A percentile compares a stretch with the other conserved stretches of the same genome.
Evolutionary conservation across 2,329 filamentous ascomycete genomes (phyloP).

Genomic region (Gnomoniopsis smithogilvyi): DNA sequence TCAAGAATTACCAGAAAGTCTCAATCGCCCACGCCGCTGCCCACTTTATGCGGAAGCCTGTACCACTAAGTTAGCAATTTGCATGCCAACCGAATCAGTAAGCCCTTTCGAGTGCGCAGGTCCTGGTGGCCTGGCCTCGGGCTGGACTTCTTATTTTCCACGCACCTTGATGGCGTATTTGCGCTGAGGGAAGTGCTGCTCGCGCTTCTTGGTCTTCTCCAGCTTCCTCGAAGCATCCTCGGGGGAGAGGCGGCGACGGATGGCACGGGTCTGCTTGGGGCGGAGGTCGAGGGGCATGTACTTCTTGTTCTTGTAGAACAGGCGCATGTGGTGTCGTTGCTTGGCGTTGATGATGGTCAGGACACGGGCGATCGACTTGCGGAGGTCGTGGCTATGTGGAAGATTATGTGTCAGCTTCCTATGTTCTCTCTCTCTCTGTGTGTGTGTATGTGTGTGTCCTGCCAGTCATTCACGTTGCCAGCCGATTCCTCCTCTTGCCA

Average conservation of each 20-base stretch:
- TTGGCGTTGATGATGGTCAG: slow-evolving; percentile 99
- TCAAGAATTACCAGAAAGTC: slow-evolving; percentile 19
- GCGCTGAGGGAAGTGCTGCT: slow-evolving; percentile 94
- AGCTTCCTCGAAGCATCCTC: slow-evolving; percentile 82
- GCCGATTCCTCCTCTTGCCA: slow-evolving; percentile 12
- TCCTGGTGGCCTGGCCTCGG: background rate
- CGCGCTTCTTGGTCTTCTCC: slow-evolving; percentile 96
- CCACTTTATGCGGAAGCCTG: slow-evolving; percentile 19
- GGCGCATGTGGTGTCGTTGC: slow-evolving; percentile 94
- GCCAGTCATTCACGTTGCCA: background rate
- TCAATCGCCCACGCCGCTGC: slow-evolving; percentile 15
- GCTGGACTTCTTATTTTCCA: slow-evolving; percentile 7
- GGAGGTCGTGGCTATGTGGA: slow-evolving; percentile 81
- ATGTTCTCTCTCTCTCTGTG: slow-evolving; percentile 1
- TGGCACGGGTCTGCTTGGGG: slow-evolving; percentile 96
- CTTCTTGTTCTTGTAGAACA: slow-evolving; percentile 99
- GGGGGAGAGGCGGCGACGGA: slow-evolving; percentile 90
- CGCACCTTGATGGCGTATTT: slow-evolving; percentile 98
- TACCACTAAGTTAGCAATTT: slow-evolving; percentile 1
- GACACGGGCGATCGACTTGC: slow-evolving; percentile 98
- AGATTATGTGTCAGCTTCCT: slow-evolving; percentile 23
- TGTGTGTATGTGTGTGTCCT: too few relatives aligned
- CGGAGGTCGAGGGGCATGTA: slow-evolving; percentile 98
- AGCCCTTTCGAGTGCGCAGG: background rate
- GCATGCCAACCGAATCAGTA: background rate